These are phyloP conservation scores for Sistotremastrum suecicum DNA, from an alignment of 768 basidiomycete species.

Conservation along the genomic window DNA sequence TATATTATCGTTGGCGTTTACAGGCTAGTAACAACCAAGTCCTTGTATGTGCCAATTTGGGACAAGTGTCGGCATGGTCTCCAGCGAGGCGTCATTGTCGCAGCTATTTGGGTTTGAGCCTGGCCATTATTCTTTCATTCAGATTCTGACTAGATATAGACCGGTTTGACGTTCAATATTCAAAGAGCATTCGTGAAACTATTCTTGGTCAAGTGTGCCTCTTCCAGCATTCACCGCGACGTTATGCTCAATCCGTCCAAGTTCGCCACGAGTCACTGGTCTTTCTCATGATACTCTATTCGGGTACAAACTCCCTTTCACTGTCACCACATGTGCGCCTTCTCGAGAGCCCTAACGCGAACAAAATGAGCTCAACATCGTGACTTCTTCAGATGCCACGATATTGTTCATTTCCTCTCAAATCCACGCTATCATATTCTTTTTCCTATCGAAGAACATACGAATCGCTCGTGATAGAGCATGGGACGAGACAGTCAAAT, in stretches of 20 bases:
- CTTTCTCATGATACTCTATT: slow-evolving; percentile 49
- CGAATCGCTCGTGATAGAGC: slow-evolving; percentile 63
- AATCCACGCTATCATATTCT: slow-evolving; percentile 58
- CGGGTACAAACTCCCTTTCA: slow-evolving; percentile 53
- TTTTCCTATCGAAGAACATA: slow-evolving; percentile 77
- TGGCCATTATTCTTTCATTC: not conserved
- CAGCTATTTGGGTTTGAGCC: slow-evolving; percentile 47
- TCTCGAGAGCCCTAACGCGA: not conserved
- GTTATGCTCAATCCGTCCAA: slow-evolving; percentile 12
- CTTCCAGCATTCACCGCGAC: not conserved
- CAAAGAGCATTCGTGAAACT: slow-evolving; percentile 53
- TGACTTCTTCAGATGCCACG: slow-evolving; percentile 45
- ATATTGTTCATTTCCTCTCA: slow-evolving; percentile 62
- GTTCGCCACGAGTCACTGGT: slow-evolving; percentile 50
- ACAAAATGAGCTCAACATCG: slow-evolving; percentile 5
- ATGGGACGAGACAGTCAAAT: slow-evolving; percentile 71
- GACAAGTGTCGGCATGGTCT: slow-evolving; percentile 73
- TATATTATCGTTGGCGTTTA: slow-evolving; percentile 81
- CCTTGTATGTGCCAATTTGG: slow-evolving; percentile 64
- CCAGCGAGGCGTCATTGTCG: slow-evolving; percentile 53
- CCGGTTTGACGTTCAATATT: slow-evolving; percentile 51
- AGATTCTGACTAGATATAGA: slow-evolving; percentile 22
- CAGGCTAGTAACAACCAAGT: slow-evolving; percentile 60
- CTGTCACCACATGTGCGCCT: slow-evolving; percentile 50
- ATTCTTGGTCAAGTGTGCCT: slow-evolving; percentile 46